Conservation (phyloP, 225 moss, liverwort and hornwort genomes). For the Polytrichum formosum region DNA sequence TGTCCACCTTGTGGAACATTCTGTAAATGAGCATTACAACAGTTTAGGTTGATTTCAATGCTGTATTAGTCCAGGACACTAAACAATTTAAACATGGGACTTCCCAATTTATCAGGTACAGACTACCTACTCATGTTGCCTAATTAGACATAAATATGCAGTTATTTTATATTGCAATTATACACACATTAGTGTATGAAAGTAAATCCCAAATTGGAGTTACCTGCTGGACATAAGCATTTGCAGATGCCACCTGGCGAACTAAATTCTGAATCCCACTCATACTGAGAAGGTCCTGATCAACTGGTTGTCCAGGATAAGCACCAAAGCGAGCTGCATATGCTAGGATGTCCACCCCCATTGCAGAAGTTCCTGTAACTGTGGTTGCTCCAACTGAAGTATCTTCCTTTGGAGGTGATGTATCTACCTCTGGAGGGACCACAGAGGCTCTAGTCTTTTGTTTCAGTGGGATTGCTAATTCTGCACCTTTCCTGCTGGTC, state of each 20-base stretch:
- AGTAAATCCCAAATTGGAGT: slow-evolving; percentile 12
- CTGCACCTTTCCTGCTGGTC: slow-evolving; percentile 71
- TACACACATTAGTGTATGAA: neutral
- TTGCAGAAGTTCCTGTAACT: slow-evolving; percentile 42
- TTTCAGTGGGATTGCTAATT: slow-evolving; percentile 52
- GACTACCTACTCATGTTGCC: too few species aligned
- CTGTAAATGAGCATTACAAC: slow-evolving; percentile 10
- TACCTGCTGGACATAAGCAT: slow-evolving; percentile 38
- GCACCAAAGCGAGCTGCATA: slow-evolving; percentile 54
- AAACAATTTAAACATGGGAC: too few species aligned
- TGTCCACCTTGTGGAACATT: slow-evolving; percentile 23
- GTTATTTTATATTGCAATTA: too few species aligned
- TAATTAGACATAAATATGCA: too few species aligned
- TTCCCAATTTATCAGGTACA: too few species aligned
- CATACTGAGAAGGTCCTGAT: slow-evolving; percentile 55
- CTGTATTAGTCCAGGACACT: too few species aligned
- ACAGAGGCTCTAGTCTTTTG: slow-evolving; percentile 36
- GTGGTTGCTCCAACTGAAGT: slow-evolving; percentile 27
- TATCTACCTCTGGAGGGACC: slow-evolving; percentile 37
- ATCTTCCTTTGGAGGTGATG: slow-evolving; percentile 38
- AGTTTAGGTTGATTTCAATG: too few species aligned
- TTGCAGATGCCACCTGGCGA: slow-evolving; percentile 57
- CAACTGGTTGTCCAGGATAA: slow-evolving; percentile 39
- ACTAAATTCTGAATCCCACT: slow-evolving; percentile 59
- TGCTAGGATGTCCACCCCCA: slow-evolving; percentile 56